These are phyloP conservation scores for Conringia planisiliqua DNA, from an alignment of 345 rosid genomes.

Conservation along the genomic window DNA sequence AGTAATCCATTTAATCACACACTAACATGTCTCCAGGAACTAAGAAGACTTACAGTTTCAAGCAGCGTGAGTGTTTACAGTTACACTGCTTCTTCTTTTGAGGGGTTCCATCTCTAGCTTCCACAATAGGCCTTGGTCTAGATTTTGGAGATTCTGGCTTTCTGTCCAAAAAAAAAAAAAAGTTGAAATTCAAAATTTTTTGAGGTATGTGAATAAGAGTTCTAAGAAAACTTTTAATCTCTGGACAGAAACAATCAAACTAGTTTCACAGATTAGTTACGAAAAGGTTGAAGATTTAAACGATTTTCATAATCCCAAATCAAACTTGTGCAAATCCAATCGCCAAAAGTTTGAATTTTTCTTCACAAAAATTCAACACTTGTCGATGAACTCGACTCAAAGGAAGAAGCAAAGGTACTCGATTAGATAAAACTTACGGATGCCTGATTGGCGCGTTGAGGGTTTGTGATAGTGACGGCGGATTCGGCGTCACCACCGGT, in stretches of 20 bases:
- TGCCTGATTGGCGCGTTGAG: constrained; percentile 47
- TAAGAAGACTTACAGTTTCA: constrained; percentile 72
- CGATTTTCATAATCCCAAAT: neutral
- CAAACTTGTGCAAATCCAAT: neutral
- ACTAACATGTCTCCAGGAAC: neutral
- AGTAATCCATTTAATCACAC: neutral
- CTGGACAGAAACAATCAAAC: neutral
- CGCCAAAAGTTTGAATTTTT: constrained; percentile 7
- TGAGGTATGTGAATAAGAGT: neutral
- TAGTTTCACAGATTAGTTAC: neutral
- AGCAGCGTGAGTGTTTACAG: constrained; percentile 96
- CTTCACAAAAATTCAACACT: neutral
- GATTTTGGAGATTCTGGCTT: constrained; percentile 84
- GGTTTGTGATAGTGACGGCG: constrained; percentile 29
- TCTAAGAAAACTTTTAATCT: neutral
- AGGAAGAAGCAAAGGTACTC: neutral
- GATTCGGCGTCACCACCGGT: constrained; percentile 26
- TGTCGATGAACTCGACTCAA: neutral
- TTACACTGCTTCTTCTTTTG: constrained; percentile 96
- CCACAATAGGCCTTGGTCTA: constrained; percentile 59
- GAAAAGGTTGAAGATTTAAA: neutral
- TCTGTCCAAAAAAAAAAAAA: constrained; percentile 35
- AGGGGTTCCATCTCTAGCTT: constrained; percentile 83
- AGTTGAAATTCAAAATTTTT: neutral
- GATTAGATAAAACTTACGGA: constrained; percentile 44